Base-by-base conservation (phyloP, 1,139 yeast species). In the Blastobotrys aristatus region DNA sequence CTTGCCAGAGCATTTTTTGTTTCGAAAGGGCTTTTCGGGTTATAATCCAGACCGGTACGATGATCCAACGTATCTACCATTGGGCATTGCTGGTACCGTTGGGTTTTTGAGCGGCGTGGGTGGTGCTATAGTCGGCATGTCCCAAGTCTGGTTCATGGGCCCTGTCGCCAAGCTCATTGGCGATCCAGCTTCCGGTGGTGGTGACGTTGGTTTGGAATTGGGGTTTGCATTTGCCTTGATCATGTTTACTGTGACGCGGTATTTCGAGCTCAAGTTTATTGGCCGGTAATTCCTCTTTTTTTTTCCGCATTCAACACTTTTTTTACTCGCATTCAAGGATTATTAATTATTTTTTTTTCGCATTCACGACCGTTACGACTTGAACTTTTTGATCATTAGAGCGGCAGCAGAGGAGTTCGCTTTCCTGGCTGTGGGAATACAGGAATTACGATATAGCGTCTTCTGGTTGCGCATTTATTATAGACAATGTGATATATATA, bases 121-220 rank as follows among this genome's bases (percentile, higher is more conserved):
- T 40, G 96, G 96, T 64, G 87, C 82, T 39, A 94, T 80, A 16
- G 52, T 85, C 37, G 96, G 97, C 56, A 87, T 89, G 94, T 72
- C 75, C 62, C 96, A 88, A 72, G 76, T 76, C 10, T 89, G 95
- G 89, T 89, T 82, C 71, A 65, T 65, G 11, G 96, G 96, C 56
- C 82, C 78, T 43, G 60, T 87, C 57, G 92, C 81, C 37, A 64
- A 59, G 41, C 57, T 67, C 53, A 81, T 86, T 60, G 95, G 94
- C 50, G 71, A 63, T 1, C 33, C 33, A 13, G 33, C 33, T 30
- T 5, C 5, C 5, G 95, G 95, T 60, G 96, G 90, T 56, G 96
- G 90, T 56, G 97, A 89, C 66, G 76, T 89, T 59, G 96, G 96
- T 35, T 86, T 86, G 60, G 95, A 85, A 69, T 72, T 90, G 54